These are phyloP conservation scores for Verticillium nubilum DNA, from an alignment of 2,329 filamentous ascomycete genomes.

Conservation along the genomic window DNA sequence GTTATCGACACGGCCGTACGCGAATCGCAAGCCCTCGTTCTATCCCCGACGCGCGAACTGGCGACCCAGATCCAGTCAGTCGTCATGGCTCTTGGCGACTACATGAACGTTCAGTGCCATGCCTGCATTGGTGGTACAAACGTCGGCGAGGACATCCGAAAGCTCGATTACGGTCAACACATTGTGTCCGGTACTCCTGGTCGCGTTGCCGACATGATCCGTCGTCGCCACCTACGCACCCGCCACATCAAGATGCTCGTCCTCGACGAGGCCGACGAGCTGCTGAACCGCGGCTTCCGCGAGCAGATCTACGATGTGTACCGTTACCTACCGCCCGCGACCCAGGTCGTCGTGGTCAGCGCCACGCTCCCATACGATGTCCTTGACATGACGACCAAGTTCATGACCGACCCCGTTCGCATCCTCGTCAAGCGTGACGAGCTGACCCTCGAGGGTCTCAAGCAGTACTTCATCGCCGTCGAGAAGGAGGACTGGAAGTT, in stretches of 20 bases:
- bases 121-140: constrained; percentile 98
- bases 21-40: constrained; percentile 89
- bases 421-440: constrained; percentile 99
- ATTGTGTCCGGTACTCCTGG: constrained; percentile 98
- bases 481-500: constrained; percentile 99
- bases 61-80: constrained; percentile 98
- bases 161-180: constrained; percentile 95
- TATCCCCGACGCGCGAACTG: constrained; percentile 93
- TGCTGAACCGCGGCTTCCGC: constrained; percentile 87
- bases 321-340: constrained; percentile 91
- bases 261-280: constrained; percentile 56
- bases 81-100: constrained; percentile 98
- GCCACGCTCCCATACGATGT: constrained; percentile 97
- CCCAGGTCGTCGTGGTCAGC: constrained; percentile 96
- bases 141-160: constrained; percentile 94
- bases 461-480: constrained; percentile 98
- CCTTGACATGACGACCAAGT: constrained; percentile 98
- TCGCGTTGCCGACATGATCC: constrained; percentile 68
- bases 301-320: constrained; percentile 99
- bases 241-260: constrained; percentile 62
- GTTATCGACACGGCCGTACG: constrained; percentile 91
- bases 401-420: constrained; percentile 97
- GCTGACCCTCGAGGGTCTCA: constrained; percentile 91
- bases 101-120: constrained; percentile 99
- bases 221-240: constrained; percentile 50